Evolutionary conservation across 495 filamentous ascomycete genomes (phyloP).

Genomic region (Lasiosphaeris hirsuta): DNA sequence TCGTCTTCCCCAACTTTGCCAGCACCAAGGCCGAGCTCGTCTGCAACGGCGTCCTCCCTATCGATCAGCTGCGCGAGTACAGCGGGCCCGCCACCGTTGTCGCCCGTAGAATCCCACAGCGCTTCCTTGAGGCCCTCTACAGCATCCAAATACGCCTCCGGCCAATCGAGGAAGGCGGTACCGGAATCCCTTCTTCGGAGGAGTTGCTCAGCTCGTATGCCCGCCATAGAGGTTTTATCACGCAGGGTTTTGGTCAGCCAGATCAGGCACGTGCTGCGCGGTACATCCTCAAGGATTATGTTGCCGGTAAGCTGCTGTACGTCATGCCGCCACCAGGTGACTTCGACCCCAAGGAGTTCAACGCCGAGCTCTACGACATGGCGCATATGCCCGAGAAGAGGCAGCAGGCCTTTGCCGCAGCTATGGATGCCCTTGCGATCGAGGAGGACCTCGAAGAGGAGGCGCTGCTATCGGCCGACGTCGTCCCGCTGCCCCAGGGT

Average conservation of each 20-base stretch:
- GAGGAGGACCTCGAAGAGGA: slow-evolving; percentile 39
- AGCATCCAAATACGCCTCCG: slow-evolving; percentile 82
- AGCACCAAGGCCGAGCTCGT: slow-evolving; percentile 96
- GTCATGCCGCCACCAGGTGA: slow-evolving; percentile 80
- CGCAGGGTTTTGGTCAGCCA: slow-evolving; percentile 80
- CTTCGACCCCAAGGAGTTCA: slow-evolving; percentile 74
- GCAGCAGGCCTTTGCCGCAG: slow-evolving; percentile 54
- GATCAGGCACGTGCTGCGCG: slow-evolving; percentile 91
- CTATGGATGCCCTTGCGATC: slow-evolving; percentile 40
- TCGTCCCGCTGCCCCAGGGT: slow-evolving; percentile 51
- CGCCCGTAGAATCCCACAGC: slow-evolving; percentile 84
- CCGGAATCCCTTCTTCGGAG: slow-evolving; percentile 79
- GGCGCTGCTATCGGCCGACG: slow-evolving; percentile 39
- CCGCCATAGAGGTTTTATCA: slow-evolving; percentile 81
- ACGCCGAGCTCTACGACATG: slow-evolving; percentile 80
- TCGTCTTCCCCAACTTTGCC: slow-evolving; percentile 98
- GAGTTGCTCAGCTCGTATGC: slow-evolving; percentile 88
- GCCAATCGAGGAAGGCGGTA: slow-evolving; percentile 89
- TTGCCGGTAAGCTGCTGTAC: slow-evolving; percentile 91
- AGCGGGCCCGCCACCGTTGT: slow-evolving; percentile 84
- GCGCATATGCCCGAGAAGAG: slow-evolving; percentile 73
- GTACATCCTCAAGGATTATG: slow-evolving; percentile 93
- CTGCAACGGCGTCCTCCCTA: slow-evolving; percentile 90
- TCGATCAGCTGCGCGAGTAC: slow-evolving; percentile 94
- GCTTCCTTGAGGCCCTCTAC: slow-evolving; percentile 87